A percentile compares a stretch with the other conserved stretches of the same genome.
phyloP scores from a whole-genome alignment of 2,329 filamentous ascomycete species.

The Phyllosticta paracitricarpa region DNA sequence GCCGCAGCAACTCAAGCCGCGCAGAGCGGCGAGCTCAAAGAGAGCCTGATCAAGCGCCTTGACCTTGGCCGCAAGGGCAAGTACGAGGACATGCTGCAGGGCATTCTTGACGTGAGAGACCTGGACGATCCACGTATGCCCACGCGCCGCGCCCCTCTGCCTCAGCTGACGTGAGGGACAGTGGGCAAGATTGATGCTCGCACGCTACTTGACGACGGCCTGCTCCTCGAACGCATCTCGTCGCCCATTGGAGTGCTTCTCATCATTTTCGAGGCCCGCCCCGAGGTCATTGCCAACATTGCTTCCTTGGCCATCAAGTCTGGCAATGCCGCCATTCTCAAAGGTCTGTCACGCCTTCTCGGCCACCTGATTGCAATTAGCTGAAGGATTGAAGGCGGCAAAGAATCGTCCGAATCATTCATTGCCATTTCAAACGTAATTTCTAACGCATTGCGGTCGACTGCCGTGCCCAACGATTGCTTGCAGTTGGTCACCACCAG shows the following conservation, averaged over 20 bases:
- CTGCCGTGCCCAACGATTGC: slow-evolving; percentile 71
- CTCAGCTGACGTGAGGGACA: slow-evolving; percentile 23
- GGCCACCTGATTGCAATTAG: not conserved
- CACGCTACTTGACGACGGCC: slow-evolving; percentile 75
- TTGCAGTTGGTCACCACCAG: slow-evolving; percentile 91
- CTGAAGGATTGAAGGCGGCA: slow-evolving; percentile 52
- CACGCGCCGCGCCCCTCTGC: not conserved
- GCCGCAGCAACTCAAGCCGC: slow-evolving; percentile 63
- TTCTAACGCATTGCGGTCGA: slow-evolving; percentile 61
- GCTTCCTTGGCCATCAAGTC: slow-evolving; percentile 93
- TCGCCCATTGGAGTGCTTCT: slow-evolving; percentile 96
- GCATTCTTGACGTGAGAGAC: slow-evolving; percentile 76
- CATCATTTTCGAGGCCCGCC: slow-evolving; percentile 95
- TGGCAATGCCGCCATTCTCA: slow-evolving; percentile 91
- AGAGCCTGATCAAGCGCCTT: slow-evolving; percentile 76
- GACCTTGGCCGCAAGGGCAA: slow-evolving; percentile 82
- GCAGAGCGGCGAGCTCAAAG: slow-evolving; percentile 63
- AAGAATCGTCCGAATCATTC: slow-evolving; percentile 94
- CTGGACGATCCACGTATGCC: slow-evolving; percentile 73
- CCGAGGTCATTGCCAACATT: slow-evolving; percentile 97
- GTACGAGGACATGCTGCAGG: slow-evolving; percentile 95
- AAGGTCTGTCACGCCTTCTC: slow-evolving; percentile 45
- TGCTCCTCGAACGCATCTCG: slow-evolving; percentile 77
- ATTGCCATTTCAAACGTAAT: slow-evolving; percentile 80
- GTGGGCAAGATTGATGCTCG: slow-evolving; percentile 77